Conservation (phyloP, 768 basidiomycete species). For the Termitomyces sp. region DNA sequence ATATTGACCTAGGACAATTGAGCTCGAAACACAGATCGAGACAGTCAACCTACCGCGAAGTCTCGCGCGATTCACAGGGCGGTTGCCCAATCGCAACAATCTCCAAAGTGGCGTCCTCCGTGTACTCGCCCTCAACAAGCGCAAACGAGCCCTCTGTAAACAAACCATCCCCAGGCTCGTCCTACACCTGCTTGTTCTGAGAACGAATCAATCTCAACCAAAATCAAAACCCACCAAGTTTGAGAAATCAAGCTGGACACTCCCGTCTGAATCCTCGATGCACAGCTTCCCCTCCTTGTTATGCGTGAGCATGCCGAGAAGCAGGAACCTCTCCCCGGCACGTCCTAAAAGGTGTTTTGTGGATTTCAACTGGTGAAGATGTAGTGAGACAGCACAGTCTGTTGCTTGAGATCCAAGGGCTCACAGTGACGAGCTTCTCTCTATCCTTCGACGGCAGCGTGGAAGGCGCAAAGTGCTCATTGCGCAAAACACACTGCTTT, state of each 20-base stretch:
- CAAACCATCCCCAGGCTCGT: constrained; percentile 90
- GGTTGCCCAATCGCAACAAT: constrained; percentile 97
- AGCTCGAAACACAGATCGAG: constrained; percentile 7
- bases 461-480: constrained; percentile 97
- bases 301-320: constrained; percentile 88
- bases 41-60: constrained; percentile 54
- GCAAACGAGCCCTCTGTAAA: constrained; percentile 97
- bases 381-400: background rate
- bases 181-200: constrained; percentile 29
- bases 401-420: constrained; percentile 12
- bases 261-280: constrained; percentile 90
- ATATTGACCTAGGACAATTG: constrained; percentile 61
- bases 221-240: constrained; percentile 54
- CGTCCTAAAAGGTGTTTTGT: constrained; percentile 95
- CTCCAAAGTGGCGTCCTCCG: constrained; percentile 80
- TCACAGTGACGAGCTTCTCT: constrained; percentile 81
- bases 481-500: constrained; percentile 87
- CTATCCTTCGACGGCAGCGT: constrained; percentile 87
- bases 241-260: constrained; percentile 83
- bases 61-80: constrained; percentile 86
- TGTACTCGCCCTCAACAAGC: constrained; percentile 94
- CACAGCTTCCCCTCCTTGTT: constrained; percentile 88
- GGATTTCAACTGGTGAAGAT: constrained; percentile 70
- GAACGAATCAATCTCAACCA: constrained; percentile 7
- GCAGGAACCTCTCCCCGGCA: constrained; percentile 81